phyloP scores from a whole-genome alignment of 768 basidiomycete genomes.

The Ramaria rubella region DNA sequence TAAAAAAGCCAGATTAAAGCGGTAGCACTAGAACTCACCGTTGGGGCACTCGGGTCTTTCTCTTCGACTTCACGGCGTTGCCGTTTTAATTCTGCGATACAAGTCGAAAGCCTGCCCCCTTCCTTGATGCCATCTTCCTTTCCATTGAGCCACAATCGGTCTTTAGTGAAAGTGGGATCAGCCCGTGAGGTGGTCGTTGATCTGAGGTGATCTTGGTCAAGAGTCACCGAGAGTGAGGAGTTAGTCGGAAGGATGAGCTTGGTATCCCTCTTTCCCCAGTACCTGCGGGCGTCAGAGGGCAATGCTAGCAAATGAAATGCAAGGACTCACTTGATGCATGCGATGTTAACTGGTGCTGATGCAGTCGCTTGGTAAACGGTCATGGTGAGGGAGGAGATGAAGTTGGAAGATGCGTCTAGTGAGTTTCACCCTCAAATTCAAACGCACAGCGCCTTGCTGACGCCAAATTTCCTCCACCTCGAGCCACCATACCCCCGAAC shows the following conservation, averaged over 20 bases:
- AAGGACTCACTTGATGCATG: conserved; percentile 84
- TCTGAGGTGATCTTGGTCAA: conserved; percentile 91
- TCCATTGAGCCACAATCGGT: conserved; percentile 93
- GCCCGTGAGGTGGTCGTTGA: conserved; percentile 91
- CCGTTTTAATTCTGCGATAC: conserved; percentile 80
- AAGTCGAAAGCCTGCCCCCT: conserved; percentile 72
- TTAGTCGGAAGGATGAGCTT: conserved; percentile 95
- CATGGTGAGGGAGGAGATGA: no score
- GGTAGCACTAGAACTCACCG: conserved; percentile 40
- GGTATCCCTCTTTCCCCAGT: conserved; percentile 99
- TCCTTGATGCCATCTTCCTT: conserved; percentile 83
- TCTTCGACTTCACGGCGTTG: conserved; percentile 72
- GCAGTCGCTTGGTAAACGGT: conserved; percentile 71
- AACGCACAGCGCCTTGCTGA: no score
- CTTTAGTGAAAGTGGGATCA: conserved; percentile 63
- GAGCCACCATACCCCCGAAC: no score
- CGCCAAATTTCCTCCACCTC: no score
- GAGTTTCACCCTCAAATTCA: no score
- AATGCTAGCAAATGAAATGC: conserved; percentile 2
- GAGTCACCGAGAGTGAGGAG: conserved; percentile 95
- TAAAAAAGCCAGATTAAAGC: not conserved
- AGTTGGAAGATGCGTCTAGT: no score
- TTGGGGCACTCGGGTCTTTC: conserved; percentile 53
- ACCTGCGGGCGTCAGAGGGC: conserved; percentile 41
- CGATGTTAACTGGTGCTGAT: conserved; percentile 94